Conservation (phyloP, 108 stramenopile species). For the Bacterosira constricta region DNA sequence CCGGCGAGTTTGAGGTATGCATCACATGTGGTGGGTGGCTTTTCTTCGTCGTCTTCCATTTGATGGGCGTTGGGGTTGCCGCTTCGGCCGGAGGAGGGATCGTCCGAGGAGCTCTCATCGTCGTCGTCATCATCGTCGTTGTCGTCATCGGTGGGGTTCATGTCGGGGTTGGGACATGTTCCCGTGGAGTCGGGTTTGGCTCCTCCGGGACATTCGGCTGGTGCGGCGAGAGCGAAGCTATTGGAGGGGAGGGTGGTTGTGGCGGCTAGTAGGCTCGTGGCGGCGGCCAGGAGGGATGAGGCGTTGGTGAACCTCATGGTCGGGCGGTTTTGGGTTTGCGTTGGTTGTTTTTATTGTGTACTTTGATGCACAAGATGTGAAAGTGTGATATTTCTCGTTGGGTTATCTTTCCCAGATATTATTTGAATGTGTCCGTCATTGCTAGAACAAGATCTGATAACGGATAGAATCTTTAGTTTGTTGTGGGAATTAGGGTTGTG, state of each 20-base stretch:
- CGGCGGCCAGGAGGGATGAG: slow-evolving; percentile 38
- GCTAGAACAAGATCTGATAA: no score
- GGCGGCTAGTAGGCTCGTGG: slow-evolving; percentile 20
- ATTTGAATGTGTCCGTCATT: no score
- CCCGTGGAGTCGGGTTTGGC: slow-evolving; percentile 23
- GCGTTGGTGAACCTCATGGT: slow-evolving; percentile 42
- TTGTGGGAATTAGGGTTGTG: no score
- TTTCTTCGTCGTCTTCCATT: slow-evolving; percentile 50
- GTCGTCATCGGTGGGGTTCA: slow-evolving; percentile 10
- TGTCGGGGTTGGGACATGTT: slow-evolving; percentile 30
- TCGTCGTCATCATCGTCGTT: slow-evolving; percentile 23
- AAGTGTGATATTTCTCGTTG: no score
- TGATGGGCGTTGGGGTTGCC: slow-evolving; percentile 46
- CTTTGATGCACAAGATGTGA: no score
- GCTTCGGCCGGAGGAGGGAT: neutral
- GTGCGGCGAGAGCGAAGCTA: slow-evolving; percentile 6
- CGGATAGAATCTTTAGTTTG: no score
- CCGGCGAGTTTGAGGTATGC: slow-evolving; percentile 45
- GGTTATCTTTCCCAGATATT: no score
- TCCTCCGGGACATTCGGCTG: slow-evolving; percentile 30
- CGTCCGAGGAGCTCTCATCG: no score
- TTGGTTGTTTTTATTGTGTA: neutral
- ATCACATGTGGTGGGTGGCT: slow-evolving; percentile 52
- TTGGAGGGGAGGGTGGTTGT: neutral
- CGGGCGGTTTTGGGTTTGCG: neutral